These are phyloP conservation scores for Terana coerulea DNA, from an alignment of 768 basidiomycete species.

Conservation along the genomic window DNA sequence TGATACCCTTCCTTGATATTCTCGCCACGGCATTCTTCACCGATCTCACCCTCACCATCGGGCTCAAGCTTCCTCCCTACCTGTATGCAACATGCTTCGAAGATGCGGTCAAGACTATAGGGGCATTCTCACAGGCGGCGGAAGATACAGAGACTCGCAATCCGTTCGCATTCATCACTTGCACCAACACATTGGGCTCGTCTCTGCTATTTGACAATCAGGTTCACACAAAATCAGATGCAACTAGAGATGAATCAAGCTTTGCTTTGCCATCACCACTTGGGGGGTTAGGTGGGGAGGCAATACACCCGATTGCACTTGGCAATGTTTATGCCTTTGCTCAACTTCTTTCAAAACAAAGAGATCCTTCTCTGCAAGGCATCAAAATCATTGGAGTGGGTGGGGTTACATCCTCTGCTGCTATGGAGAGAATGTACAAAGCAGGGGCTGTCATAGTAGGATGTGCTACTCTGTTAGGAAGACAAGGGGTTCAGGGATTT, in stretches of 20 bases:
- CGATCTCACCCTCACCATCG: slow-evolving; percentile 59
- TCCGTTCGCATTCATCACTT: slow-evolving; percentile 71
- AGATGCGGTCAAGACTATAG: slow-evolving; percentile 45
- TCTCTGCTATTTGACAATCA: slow-evolving; percentile 62
- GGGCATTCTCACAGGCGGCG: slow-evolving; percentile 31
- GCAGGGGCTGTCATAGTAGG: slow-evolving; percentile 76
- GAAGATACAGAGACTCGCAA: slow-evolving; percentile 23
- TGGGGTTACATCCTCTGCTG: slow-evolving; percentile 63
- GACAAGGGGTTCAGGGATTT: slow-evolving; percentile 37
- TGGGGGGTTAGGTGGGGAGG: slow-evolving; percentile 76
- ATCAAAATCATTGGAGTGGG: slow-evolving; percentile 79
- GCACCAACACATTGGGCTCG: slow-evolving; percentile 79
- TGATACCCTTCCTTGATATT: slow-evolving; percentile 51
- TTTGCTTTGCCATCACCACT: slow-evolving; percentile 63
- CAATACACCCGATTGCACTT: slow-evolving; percentile 70
- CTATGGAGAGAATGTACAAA: slow-evolving; percentile 62
- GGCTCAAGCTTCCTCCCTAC: slow-evolving; percentile 80
- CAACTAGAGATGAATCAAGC: slow-evolving; percentile 8
- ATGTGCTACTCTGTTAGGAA: slow-evolving; percentile 48
- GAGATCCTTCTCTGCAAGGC: slow-evolving; percentile 38
- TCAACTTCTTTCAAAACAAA: slow-evolving; percentile 41
- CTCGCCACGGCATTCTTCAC: slow-evolving; percentile 45
- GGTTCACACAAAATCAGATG: slow-evolving; percentile 21
- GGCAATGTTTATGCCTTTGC: slow-evolving; percentile 72
- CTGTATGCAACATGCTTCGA: slow-evolving; percentile 58